A percentile compares a stretch with the other conserved stretches of the same genome.
phyloP scores from a whole-genome alignment of 129 eudicot species.

The Apium graveolens region DNA sequence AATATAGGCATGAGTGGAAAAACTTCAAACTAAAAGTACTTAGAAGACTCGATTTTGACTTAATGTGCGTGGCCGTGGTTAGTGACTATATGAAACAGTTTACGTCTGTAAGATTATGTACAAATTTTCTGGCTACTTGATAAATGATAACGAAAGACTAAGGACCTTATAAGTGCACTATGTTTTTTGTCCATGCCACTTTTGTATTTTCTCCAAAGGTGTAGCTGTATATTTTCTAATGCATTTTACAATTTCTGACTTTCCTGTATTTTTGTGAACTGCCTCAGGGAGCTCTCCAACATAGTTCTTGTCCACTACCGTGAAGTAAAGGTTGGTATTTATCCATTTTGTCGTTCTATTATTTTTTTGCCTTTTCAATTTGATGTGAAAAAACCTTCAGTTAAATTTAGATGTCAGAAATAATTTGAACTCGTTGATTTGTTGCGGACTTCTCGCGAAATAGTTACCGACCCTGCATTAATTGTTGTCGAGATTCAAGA shows the following conservation, averaged over 20 bases:
- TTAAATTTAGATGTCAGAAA: neutral
- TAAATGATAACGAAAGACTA: neutral
- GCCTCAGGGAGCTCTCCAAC: constrained; percentile 77
- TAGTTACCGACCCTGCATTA: neutral
- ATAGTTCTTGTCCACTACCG: constrained; percentile 97
- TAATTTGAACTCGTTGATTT: neutral
- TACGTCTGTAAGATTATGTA: neutral
- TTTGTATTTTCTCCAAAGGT: constrained; percentile 3
- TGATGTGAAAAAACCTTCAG: neutral
- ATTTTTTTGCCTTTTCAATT: neutral
- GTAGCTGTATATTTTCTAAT: neutral
- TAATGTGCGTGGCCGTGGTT: neutral
- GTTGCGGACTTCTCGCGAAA: neutral
- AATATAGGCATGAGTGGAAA: neutral
- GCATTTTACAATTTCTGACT: constrained; percentile 2
- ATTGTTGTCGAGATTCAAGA: neutral
- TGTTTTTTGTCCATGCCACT: neutral
- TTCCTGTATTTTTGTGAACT: constrained; percentile 20
- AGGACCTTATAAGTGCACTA: neutral
- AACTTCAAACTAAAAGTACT: neutral
- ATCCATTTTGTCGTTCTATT: neutral
- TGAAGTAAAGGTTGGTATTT: constrained; percentile 71
- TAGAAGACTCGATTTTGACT: neutral
- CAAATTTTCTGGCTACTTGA: neutral
- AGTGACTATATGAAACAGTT: neutral